Percentiles rank a stretch among this genome's conserved stretches.
Conservation (phyloP, 176 grass and related monocot genomes). For the Bolboschoenus planiculmis region DNA sequence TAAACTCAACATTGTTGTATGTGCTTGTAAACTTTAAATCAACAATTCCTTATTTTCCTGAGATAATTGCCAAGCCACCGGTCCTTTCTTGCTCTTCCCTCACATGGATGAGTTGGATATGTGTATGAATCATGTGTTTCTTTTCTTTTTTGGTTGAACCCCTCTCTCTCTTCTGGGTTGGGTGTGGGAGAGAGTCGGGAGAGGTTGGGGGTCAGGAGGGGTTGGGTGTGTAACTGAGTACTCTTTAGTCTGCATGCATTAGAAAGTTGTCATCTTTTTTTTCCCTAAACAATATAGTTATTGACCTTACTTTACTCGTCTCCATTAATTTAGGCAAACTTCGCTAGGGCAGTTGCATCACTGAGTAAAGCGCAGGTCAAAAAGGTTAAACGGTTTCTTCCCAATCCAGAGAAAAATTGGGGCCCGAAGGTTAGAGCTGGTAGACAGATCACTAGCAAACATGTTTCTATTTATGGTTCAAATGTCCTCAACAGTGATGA, state of each 20-base stretch:
- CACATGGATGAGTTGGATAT: background rate
- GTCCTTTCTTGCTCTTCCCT: background rate
- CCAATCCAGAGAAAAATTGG: slow-evolving; percentile 88
- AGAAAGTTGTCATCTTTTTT: background rate
- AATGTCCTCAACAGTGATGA: slow-evolving; percentile 28
- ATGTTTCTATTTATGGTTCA: slow-evolving; percentile 62
- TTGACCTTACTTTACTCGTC: background rate
- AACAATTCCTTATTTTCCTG: background rate
- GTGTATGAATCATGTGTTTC: background rate
- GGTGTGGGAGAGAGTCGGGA: background rate
- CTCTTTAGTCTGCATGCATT: background rate
- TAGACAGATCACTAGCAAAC: slow-evolving; percentile 80
- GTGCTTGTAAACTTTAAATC: background rate
- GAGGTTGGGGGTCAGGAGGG: background rate
- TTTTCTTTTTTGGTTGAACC: background rate
- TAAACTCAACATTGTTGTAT: background rate
- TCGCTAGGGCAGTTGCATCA: slow-evolving; percentile 61
- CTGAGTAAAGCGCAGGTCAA: slow-evolving; percentile 76
- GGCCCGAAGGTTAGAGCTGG: slow-evolving; percentile 86
- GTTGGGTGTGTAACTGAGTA: background rate
- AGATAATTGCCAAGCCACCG: background rate
- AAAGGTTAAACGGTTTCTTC: slow-evolving; percentile 82
- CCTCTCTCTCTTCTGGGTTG: background rate
- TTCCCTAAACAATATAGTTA: background rate
- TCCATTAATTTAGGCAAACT: slow-evolving; percentile 51